phyloP scores from a whole-genome alignment of 2,329 filamentous ascomycete genomes.

The Claviceps humidiphila region DNA sequence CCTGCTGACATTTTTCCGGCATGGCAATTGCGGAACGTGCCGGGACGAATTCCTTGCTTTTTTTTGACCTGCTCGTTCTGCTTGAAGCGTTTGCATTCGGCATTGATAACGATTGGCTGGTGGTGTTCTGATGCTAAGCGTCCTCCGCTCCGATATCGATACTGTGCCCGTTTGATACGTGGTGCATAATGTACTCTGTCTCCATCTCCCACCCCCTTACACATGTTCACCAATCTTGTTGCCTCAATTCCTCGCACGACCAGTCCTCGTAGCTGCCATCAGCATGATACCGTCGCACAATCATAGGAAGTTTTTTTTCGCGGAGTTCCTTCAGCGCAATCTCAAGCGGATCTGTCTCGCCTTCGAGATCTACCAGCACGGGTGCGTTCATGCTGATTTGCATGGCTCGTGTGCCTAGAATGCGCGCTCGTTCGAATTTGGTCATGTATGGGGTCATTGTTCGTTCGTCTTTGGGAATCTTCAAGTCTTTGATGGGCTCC shows the following conservation, averaged over 20 bases:
- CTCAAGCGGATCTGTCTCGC: slow-evolving; percentile 92
- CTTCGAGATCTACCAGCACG: slow-evolving; percentile 89
- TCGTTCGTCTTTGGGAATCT: slow-evolving; percentile 76
- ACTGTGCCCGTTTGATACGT: no score
- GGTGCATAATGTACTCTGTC: no score
- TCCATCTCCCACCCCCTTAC: no score
- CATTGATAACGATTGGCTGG: no score
- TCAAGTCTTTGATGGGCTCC: slow-evolving; percentile 61
- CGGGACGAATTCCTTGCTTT: no score
- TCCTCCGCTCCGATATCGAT: no score
- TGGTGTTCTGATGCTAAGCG: no score
- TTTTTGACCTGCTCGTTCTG: no score
- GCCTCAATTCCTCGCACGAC: slow-evolving; percentile 90
- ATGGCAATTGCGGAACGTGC: no score
- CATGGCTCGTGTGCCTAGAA: slow-evolving; percentile 81
- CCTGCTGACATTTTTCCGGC: no score
- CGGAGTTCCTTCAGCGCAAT: slow-evolving; percentile 95
- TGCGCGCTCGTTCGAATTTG: slow-evolving; percentile 92
- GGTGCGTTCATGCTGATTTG: slow-evolving; percentile 99
- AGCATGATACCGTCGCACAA: slow-evolving; percentile 87
- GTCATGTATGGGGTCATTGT: slow-evolving; percentile 98
- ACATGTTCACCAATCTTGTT: slow-evolving; percentile 22
- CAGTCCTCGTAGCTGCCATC: slow-evolving; percentile 99
- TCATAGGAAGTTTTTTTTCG: slow-evolving; percentile 96
- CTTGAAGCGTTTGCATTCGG: no score